Conservation (phyloP, 768 basidiomycete genomes). For the Boletus eberwhitei region DNA sequence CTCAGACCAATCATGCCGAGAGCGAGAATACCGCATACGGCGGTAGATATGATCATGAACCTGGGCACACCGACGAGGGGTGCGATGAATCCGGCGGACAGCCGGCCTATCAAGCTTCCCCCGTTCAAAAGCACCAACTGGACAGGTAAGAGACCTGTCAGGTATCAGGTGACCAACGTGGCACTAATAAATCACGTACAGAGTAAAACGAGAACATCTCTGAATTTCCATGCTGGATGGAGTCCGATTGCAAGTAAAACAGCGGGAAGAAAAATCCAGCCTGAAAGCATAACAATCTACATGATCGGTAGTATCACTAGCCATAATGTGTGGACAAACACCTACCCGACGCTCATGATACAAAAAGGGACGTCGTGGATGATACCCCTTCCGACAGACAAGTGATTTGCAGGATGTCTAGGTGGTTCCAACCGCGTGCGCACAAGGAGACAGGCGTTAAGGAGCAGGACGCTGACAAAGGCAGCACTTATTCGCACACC, state of each 20-base stretch:
- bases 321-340: not conserved
- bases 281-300: conserved; percentile 27
- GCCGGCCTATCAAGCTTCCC: conserved; percentile 47
- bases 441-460: conserved; percentile 32
- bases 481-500: conserved; percentile 50
- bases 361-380: conserved; percentile 16
- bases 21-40: conserved; percentile 34
- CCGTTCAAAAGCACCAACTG: conserved; percentile 54
- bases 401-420: conserved; percentile 12
- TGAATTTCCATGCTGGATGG: conserved; percentile 44
- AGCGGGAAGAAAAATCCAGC: conserved; percentile 47
- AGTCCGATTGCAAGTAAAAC: conserved; percentile 56
- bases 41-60: conserved; percentile 36
- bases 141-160: not conserved
- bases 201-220: conserved; percentile 54
- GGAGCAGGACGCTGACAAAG: conserved; percentile 36
- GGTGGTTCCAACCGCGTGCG: conserved; percentile 40
- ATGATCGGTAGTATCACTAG: not conserved
- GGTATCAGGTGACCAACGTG: not conserved
- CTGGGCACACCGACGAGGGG: conserved; percentile 42
- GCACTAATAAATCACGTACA: conserved; percentile 28
- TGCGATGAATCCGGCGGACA: conserved; percentile 44
- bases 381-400: conserved; percentile 13
- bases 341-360: conserved; percentile 22
- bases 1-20: conserved; percentile 43